Evolutionary conservation across 1,139 yeast genomes (phyloP), one percentile per base, ranked within the genome.

Genomic region (Pichiaceae sp.): DNA sequence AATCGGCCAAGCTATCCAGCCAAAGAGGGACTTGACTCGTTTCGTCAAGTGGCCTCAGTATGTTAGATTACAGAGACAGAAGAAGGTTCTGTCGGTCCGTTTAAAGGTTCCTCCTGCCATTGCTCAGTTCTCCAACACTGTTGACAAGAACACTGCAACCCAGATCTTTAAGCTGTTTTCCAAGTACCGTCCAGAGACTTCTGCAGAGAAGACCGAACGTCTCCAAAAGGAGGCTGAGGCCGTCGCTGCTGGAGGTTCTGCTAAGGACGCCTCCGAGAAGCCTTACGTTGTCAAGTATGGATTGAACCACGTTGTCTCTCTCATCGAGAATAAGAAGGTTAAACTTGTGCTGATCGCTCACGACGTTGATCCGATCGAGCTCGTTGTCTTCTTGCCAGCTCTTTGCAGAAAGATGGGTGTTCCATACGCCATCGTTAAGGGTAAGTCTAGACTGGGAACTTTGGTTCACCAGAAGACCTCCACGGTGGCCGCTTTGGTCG

Each of bases 391-490:
- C 81, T 75, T 89, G 57, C 97, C 97, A 64, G 96, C 97, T 68
- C 79, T 89, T 63, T 89, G 96, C 77, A 85, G 91, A 76, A 89
- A 89, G 82, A 80, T 89, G 93, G 97, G 97, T 72, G 87, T 91
- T 54, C 97, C 97, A 66, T 89, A 87, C 75, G 96, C 96, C 56
- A 83, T 89, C 64, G 86, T 89, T 61, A 89, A 89, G 79, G 96
- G 96, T 70, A 89, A 87, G 82, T 96, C 96, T 53, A 86, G 96
- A 79, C 81, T 89, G 62, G 96, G 96, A 58, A 84, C 96, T 60
- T 78, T 89, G 59, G 96, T 87, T 50, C 95, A 87, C 85, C 77
- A 86, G 75, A 89, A 89, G 83, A 87, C 91, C 60, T 80, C 96
- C 54, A 79, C 97, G 47, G 96, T 86, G 56, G 96, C 94, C 60